Evolutionary conservation across 169 alveolate genomes (phyloP).

Genomic region (Plasmodium chabaudi): DNA sequence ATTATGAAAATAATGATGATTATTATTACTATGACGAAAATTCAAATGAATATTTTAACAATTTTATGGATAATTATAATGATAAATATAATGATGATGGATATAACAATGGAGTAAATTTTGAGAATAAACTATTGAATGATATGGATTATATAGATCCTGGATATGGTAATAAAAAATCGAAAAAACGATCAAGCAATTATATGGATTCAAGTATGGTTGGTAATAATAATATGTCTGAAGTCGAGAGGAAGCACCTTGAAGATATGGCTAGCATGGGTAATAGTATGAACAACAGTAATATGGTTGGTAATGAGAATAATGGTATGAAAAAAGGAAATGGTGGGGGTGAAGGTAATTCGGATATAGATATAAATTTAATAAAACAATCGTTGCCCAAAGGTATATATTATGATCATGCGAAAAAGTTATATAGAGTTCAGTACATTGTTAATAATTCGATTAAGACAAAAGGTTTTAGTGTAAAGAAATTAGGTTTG

Average conservation of each 20-base stretch:
- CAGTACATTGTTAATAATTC: constrained; percentile 63
- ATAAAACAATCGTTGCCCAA: constrained; percentile 61
- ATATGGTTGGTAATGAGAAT: neutral
- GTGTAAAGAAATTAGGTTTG: constrained; percentile 68
- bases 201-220: neutral
- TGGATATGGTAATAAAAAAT: constrained; percentile 8
- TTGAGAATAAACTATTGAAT: constrained; percentile 5
- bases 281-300: neutral
- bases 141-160: neutral
- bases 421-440: constrained; percentile 66
- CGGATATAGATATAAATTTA: constrained; percentile 8
- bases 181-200: neutral
- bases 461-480: constrained; percentile 74
- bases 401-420: constrained; percentile 74
- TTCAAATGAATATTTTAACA: constrained; percentile 6
- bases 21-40: constrained; percentile 37
- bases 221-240: constrained; percentile 3
- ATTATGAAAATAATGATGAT: constrained; percentile 8
- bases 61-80: neutral
- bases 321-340: constrained; percentile 20
- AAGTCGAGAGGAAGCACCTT: constrained; percentile 8
- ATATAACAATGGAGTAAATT: neutral
- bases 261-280: neutral
- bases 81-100: constrained; percentile 11
- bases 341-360: constrained; percentile 5